Base-by-base conservation (phyloP, 2,329 filamentous ascomycete species). In the Ophiostoma tasmaniense region DNA sequence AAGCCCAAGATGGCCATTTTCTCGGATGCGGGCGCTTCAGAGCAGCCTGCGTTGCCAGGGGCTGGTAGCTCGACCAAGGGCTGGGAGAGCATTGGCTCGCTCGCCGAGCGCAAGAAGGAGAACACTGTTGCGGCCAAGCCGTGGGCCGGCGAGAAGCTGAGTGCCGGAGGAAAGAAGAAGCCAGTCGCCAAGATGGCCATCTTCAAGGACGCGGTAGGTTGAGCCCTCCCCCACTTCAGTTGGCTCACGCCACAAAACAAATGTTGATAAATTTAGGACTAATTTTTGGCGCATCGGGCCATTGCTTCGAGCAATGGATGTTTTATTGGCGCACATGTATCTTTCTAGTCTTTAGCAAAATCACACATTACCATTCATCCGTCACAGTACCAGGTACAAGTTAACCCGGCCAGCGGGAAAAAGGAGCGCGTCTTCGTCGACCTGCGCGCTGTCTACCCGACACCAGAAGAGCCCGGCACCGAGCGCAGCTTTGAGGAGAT, bases 221-320 rank as follows among this genome's bases (percentile, higher is more conserved):
- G 69, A 33, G 10, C 20, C 10, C 7, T 22, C 28, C 28, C 59
- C 8, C 61, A 25, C 10, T 20, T 17, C 62, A 61, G 22, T 25
- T 14, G 13, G 33, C 37, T 13, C 17, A n/a, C 22, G 61, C 52
- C 50, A 50, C 25, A 71, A 70, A 64, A 82, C 85, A 84, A 78
- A 84, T 92, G 87, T 95, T 95, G 92, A 95, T 93, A 84, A 88
- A 85, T 84, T 86, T 87, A 97, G 93, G 93, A 97, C 93, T 97
- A 97, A 97, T 94, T 84, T 77, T 78, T 87, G 73, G 67, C 73
- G 68, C 74, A 64, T 64, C 35, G 67, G 68, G 62, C 37, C 25
- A 77, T 75, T 80, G 80, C 80, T 78, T 84, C 79, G 85, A 87
- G 84, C 30, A 66, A 62, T 68, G 37, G 39, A 68, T 55, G 55